These are phyloP conservation scores for Fusarium vanettenii DNA, from an alignment of 2,329 filamentous ascomycete genomes.

Conservation along the genomic window DNA sequence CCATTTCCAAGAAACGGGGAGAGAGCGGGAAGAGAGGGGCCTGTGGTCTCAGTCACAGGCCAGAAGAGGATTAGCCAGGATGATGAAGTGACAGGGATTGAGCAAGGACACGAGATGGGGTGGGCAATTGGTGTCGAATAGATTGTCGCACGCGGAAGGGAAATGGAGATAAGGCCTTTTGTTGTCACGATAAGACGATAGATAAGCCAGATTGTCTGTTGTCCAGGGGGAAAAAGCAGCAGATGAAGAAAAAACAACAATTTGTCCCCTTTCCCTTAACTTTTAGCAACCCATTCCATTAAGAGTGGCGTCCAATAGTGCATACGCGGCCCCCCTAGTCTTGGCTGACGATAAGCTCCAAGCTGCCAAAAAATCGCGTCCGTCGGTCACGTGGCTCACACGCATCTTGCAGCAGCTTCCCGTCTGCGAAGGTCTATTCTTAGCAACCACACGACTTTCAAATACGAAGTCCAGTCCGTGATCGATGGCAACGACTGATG, in stretches of 20 bases:
- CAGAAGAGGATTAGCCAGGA: slow-evolving; percentile 33
- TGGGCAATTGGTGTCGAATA: slow-evolving; percentile 29
- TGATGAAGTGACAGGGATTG: slow-evolving; percentile 24
- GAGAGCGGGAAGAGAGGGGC: neutral
- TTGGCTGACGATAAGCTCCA: neutral
- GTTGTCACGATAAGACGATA: slow-evolving; percentile 13
- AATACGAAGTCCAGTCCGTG: slow-evolving; percentile 11
- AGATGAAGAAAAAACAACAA: neutral
- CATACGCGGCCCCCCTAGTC: slow-evolving; percentile 23
- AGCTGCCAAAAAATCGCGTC: slow-evolving; percentile 16
- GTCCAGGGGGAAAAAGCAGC: slow-evolving; percentile 6
- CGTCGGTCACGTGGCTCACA: slow-evolving; percentile 3
- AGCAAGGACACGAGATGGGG: slow-evolving; percentile 33
- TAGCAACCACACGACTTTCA: slow-evolving; percentile 7
- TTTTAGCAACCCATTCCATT: slow-evolving; percentile 3
- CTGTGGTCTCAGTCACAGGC: neutral
- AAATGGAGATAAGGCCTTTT: slow-evolving; percentile 3
- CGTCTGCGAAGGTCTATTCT: slow-evolving; percentile 7
- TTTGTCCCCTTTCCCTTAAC: neutral
- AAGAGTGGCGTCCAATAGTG: slow-evolving; percentile 26
- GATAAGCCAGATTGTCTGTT: slow-evolving; percentile 18
- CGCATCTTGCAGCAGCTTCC: neutral
- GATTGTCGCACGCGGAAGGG: slow-evolving; percentile 23
- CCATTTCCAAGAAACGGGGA: slow-evolving; percentile 3
- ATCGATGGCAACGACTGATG: neutral